Conservation (phyloP, 768 basidiomycete species). For the Ramaria rubella region DNA sequence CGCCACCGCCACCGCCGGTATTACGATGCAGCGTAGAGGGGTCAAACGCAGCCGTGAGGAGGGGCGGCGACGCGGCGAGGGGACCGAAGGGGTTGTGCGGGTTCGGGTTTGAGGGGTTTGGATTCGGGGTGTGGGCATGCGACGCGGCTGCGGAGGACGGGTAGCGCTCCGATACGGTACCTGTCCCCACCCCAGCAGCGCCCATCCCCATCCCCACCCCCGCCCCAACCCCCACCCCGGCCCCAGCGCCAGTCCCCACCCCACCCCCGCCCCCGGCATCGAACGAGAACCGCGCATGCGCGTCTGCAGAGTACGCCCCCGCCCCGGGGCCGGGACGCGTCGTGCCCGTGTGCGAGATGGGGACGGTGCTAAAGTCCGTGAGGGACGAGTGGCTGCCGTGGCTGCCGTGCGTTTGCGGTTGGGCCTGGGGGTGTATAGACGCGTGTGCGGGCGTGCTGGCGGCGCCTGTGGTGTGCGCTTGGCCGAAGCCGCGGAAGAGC, state of each 20-base stretch:
- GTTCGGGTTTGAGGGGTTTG: too few species aligned
- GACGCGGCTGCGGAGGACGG: background rate
- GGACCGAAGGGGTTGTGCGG: conserved; percentile 22
- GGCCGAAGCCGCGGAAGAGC: conserved; percentile 1
- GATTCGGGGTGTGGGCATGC: too few species aligned
- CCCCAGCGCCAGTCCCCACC: too few species aligned
- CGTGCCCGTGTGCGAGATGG: conserved; percentile 12
- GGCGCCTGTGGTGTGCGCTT: background rate
- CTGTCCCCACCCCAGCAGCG: too few species aligned
- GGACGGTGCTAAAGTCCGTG: conserved; percentile 9
- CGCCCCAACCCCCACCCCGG: too few species aligned
- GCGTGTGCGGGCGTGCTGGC: background rate
- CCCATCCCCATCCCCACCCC: too few species aligned
- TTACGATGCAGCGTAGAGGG: conserved; percentile 3
- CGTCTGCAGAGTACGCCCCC: conserved; percentile 7
- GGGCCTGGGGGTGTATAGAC: too few species aligned
- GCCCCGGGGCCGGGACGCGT: too few species aligned
- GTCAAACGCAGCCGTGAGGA: conserved; percentile 13
- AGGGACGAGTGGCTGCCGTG: background rate
- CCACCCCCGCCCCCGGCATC: conserved; percentile 17
- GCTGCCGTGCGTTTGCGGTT: background rate
- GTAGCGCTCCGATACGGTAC: too few species aligned
- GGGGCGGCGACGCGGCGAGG: conserved; percentile 29
- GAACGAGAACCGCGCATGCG: conserved; percentile 27
- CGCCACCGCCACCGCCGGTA: too few species aligned